phyloP scores from a whole-genome alignment of 1,139 yeast species.

The Casaregolazyma lundiana region DNA sequence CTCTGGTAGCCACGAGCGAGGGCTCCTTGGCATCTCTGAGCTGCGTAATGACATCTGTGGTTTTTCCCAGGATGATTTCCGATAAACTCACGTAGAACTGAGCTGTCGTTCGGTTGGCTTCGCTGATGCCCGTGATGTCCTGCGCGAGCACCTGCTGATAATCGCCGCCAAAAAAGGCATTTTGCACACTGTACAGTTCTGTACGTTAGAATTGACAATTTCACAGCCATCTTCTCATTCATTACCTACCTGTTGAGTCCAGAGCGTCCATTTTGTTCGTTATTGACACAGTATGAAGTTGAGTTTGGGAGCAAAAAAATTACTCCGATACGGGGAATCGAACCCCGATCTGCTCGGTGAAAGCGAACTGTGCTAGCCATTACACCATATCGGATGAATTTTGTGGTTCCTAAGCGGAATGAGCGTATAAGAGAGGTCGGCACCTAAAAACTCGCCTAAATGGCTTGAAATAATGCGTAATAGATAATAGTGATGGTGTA shows the following conservation, averaged over 20 bases:
- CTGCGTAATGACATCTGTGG: slow-evolving; percentile 29
- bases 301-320: slow-evolving; percentile 8
- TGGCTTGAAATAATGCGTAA: too few species aligned
- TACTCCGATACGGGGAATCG: slow-evolving; percentile 21
- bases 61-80: slow-evolving; percentile 33
- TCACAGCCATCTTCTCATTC: neutral
- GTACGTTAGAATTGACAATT: neutral
- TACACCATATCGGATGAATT: slow-evolving; percentile 19
- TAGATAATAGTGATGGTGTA: too few species aligned
- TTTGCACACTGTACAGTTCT: slow-evolving; percentile 35
- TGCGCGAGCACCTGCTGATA: slow-evolving; percentile 32
- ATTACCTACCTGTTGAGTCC: slow-evolving; percentile 28
- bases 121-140: slow-evolving; percentile 25
- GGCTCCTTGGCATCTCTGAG: slow-evolving; percentile 21
- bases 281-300: slow-evolving; percentile 6
- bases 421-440: too few species aligned
- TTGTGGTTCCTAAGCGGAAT: too few species aligned
- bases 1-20: slow-evolving; percentile 20
- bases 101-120: slow-evolving; percentile 27
- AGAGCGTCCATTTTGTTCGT: slow-evolving; percentile 27
- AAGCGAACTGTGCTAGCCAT: slow-evolving; percentile 21
- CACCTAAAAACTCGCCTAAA: too few species aligned
- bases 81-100: slow-evolving; percentile 34
- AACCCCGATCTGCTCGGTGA: slow-evolving; percentile 22
- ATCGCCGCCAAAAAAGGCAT: slow-evolving; percentile 39